Conservation (phyloP, 1,284 basidiomycete species). For the Vanrija humicola region DNA sequence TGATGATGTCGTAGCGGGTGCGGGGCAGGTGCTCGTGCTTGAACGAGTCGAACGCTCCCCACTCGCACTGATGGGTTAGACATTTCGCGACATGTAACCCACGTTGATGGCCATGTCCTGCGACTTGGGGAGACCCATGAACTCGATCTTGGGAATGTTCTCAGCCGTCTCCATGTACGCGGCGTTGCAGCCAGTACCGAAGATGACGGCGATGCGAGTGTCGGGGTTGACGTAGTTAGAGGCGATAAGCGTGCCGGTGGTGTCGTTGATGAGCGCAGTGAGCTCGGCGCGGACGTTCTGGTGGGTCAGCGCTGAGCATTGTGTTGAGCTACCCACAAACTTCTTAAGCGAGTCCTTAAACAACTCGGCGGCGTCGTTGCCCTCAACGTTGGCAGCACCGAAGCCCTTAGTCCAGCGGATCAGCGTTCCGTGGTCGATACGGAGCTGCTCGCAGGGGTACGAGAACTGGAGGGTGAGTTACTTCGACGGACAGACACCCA, state of each 20-base stretch:
- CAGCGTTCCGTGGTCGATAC: constrained; percentile 86
- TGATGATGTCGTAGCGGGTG: constrained; percentile 88
- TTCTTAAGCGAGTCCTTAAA: constrained; percentile 75
- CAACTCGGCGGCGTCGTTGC: constrained; percentile 87
- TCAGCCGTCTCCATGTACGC: constrained; percentile 91
- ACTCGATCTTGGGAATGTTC: constrained; percentile 68
- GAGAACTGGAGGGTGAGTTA: constrained; percentile 62
- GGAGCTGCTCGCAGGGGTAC: constrained; percentile 87
- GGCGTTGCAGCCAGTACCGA: constrained; percentile 97
- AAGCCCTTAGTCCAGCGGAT: constrained; percentile 99
- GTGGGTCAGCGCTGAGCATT: not conserved
- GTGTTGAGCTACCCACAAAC: constrained; percentile 47
- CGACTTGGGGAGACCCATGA: constrained; percentile 63
- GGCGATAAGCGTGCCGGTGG: constrained; percentile 93
- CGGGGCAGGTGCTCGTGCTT: constrained; percentile 89
- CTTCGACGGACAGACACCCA: constrained; percentile 48
- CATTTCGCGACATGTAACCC: constrained; percentile 32
- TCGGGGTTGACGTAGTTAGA: constrained; percentile 89
- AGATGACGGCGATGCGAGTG: constrained; percentile 92
- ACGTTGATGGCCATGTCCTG: constrained; percentile 93
- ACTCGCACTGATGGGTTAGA: constrained; percentile 39
- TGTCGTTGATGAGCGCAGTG: constrained; percentile 91
- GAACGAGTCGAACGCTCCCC: constrained; percentile 97
- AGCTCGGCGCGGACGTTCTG: constrained; percentile 63
- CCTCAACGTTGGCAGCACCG: constrained; percentile 86